Evolutionary conservation across 1,284 basidiomycete genomes (phyloP).

Genomic region (Phellopilus nigrolimitatus): DNA sequence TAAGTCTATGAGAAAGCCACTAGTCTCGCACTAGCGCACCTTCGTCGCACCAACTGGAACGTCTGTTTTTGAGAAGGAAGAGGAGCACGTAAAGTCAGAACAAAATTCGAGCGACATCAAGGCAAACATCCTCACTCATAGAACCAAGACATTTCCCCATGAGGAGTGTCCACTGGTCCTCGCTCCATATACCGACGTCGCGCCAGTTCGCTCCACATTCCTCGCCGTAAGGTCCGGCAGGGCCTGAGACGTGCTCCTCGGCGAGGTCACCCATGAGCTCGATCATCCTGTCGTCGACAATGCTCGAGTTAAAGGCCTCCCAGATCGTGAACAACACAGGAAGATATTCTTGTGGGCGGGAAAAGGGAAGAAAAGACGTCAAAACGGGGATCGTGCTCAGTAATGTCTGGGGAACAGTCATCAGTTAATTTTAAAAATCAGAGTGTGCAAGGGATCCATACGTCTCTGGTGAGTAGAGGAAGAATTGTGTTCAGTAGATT

Average conservation of each 20-base stretch:
- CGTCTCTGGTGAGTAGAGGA: constrained; percentile 60
- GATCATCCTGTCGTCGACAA: constrained; percentile 82
- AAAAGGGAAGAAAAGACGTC: constrained; percentile 73
- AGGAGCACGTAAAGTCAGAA: constrained; percentile 70
- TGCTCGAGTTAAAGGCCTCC: constrained; percentile 79
- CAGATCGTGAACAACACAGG: constrained; percentile 76
- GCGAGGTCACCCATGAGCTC: constrained; percentile 75
- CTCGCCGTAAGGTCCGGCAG: constrained; percentile 44
- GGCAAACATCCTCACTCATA: constrained; percentile 61
- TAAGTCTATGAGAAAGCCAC: constrained; percentile 9
- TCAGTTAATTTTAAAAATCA: constrained; percentile 10
- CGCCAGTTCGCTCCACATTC: constrained; percentile 60
- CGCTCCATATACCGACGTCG: constrained; percentile 86
- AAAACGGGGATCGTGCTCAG: constrained; percentile 68
- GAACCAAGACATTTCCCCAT: constrained; percentile 85
- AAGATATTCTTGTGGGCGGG: constrained; percentile 64
- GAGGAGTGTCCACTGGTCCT: constrained; percentile 81
- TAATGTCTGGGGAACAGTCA: constrained; percentile 41
- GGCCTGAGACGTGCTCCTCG: constrained; percentile 71
- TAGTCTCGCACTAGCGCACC: constrained; percentile 34
- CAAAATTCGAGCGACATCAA: constrained; percentile 40
- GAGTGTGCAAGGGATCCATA: constrained; percentile 29
- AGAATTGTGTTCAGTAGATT: constrained; percentile 72
- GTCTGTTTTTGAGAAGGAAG: constrained; percentile 6
- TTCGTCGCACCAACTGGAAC: constrained; percentile 48